Evolutionary conservation across 2,329 filamentous ascomycete species (phyloP), one percentile per base, ranked within the genome.

Genomic region (Fusarium azukiicola): DNA sequence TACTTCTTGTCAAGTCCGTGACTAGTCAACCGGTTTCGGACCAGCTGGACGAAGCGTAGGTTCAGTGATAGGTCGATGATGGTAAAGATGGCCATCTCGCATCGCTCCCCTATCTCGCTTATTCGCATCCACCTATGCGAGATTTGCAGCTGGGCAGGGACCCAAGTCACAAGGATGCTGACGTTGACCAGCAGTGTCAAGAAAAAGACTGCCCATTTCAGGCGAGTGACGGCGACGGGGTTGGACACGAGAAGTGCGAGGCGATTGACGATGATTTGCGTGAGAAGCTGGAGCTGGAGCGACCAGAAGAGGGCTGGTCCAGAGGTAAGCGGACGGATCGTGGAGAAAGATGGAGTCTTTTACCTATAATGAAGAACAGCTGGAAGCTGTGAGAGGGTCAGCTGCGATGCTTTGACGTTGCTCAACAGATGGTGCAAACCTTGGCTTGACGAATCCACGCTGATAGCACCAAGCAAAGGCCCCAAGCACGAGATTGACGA

Each of bases 71-170:
- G 56, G n/a, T 61, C 56, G 19, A 61, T 40, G 56, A 61, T 42
- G 56, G 56, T 40, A 61, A 61, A 61, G 38, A 61, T 61, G 10
- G 56, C 56, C 56, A 61, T 61, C 16, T 61, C 56, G 10, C 56
- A 61, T 61, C 56, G 40, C 38, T 61, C 36, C 56, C 56, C 40
- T 36, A 61, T 61, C 56, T 61, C 56, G 56, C 36, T 61, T 61
- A 61, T 61, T 42, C 56, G 56, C 38, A 61, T 42, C 56, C 56
- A 61, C 56, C 40, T 61, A 14, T 27, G 56, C 8, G 56, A 61
- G 56, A 61, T 61, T n/a, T 61, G 56, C 40, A 61, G 56, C 56
- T 61, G 56, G 21, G 56, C 56, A 12, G 56, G 56, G 56, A 61
- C 56, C 56, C 56, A 61, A 6, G 56, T 61, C n/a, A 61, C 56